Evolutionary conservation across 192 early-diverging fungal species (phyloP).

Genomic region (Pecoramyces ruminantium): DNA sequence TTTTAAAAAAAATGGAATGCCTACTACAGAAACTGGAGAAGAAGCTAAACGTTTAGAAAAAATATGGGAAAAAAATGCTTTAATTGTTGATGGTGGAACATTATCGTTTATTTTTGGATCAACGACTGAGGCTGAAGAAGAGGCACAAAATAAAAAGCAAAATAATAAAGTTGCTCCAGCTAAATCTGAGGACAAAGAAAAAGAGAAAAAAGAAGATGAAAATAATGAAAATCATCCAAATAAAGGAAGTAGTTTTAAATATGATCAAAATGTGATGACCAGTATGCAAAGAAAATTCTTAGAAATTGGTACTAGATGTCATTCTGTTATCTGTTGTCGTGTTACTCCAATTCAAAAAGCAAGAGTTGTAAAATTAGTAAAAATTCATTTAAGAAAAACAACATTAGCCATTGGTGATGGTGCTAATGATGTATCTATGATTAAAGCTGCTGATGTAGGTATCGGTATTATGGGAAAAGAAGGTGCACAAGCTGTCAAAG

Average conservation of each 20-base stretch:
- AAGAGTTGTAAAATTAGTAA: constrained; percentile 75
- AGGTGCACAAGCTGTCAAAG: constrained; percentile 36
- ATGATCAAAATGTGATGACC: constrained; percentile 52
- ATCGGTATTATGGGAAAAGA: constrained; percentile 40
- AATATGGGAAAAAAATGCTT: neutral
- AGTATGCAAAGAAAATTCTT: constrained; percentile 9
- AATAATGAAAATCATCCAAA: constrained; percentile 23
- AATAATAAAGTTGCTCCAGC: constrained; percentile 19
- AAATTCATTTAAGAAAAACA: constrained; percentile 33
- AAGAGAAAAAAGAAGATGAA: neutral
- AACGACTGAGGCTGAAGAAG: constrained; percentile 16
- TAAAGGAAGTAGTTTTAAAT: constrained; percentile 28
- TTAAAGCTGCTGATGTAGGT: constrained; percentile 1
- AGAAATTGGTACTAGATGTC: constrained; percentile 16
- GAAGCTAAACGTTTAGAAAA: constrained; percentile 1
- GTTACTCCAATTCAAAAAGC: constrained; percentile 92
- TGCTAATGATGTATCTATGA: constrained; percentile 32
- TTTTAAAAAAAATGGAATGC: neutral
- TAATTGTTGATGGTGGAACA: neutral
- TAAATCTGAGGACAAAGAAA: constrained; percentile 21
- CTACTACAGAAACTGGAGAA: neutral
- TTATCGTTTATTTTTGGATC: neutral
- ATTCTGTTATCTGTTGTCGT: constrained; percentile 34
- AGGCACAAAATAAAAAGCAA: constrained; percentile 33
- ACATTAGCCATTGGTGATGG: constrained; percentile 36